Percentiles rank a stretch among this genome's conserved stretches.
phyloP scores from a whole-genome alignment of 768 basidiomycete genomes.

The Holtermannia corniformis region DNA sequence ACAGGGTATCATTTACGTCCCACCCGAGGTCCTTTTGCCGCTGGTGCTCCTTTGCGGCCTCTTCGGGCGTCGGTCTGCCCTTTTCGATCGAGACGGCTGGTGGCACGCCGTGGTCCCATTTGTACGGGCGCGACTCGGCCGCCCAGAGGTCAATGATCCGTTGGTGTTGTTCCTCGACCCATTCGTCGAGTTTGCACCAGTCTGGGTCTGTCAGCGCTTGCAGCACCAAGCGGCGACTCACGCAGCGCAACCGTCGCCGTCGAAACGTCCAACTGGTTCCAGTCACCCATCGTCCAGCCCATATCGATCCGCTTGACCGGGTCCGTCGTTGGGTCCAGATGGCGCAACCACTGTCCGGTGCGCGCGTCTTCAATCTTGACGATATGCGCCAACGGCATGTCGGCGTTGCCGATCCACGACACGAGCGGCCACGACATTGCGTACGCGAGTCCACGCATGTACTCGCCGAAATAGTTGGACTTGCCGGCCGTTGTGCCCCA shows the following conservation, averaged over 20 bases:
- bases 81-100: slow-evolving; percentile 26
- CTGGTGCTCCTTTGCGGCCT: slow-evolving; percentile 36
- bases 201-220: slow-evolving; percentile 16
- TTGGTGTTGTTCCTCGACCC: slow-evolving; percentile 35
- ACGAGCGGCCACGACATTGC: slow-evolving; percentile 43
- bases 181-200: slow-evolving; percentile 40
- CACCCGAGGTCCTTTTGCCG: slow-evolving; percentile 41
- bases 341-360: slow-evolving; percentile 42
- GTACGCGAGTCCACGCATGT: slow-evolving; percentile 42
- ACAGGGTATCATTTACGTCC: slow-evolving; percentile 38
- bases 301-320: slow-evolving; percentile 39
- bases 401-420: slow-evolving; percentile 42
- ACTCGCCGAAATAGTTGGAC: slow-evolving; percentile 39
- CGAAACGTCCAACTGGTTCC: slow-evolving; percentile 39
- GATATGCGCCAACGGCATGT: slow-evolving; percentile 39
- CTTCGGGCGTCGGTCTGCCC: slow-evolving; percentile 32
- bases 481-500: slow-evolving; percentile 41
- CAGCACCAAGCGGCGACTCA: slow-evolving; percentile 18
- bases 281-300: slow-evolving; percentile 43
- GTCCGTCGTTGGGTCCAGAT: slow-evolving; percentile 39
- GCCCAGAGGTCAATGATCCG: slow-evolving; percentile 33
- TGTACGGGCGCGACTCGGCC: slow-evolving; percentile 30
- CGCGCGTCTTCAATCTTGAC: slow-evolving; percentile 42
- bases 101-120: slow-evolving; percentile 32
- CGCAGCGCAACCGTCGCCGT: slow-evolving; percentile 40